Evolutionary conservation across 176 grass and related monocot species (phyloP).

Genomic region (Carex kokanica): DNA sequence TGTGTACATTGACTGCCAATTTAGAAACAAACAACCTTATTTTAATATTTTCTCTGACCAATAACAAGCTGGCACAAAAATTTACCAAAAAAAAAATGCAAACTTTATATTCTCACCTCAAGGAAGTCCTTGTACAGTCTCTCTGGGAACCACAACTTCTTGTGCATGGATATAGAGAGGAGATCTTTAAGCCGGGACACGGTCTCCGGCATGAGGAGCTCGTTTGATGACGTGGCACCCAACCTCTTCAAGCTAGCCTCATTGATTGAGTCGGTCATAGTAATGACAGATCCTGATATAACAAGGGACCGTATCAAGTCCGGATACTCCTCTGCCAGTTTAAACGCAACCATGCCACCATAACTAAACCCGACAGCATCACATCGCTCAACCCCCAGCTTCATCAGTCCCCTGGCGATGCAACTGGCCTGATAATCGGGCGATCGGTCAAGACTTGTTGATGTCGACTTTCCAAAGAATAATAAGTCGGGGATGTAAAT

Average conservation of each 20-base stretch:
- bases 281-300: slow-evolving; percentile 66
- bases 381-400: slow-evolving; percentile 63
- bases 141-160: slow-evolving; percentile 81
- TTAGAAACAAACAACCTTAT: slow-evolving; percentile 7
- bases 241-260: slow-evolving; percentile 44
- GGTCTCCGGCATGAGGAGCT: slow-evolving; percentile 81
- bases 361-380: slow-evolving; percentile 95
- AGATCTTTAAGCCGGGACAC: slow-evolving; percentile 69
- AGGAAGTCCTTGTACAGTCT: slow-evolving; percentile 82
- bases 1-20: slow-evolving; percentile 63
- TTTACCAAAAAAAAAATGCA: neutral
- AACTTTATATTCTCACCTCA: slow-evolving; percentile 35
- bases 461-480: slow-evolving; percentile 67
- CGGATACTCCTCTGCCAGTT: slow-evolving; percentile 68
- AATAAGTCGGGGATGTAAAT: slow-evolving; percentile 91
- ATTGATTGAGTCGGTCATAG: slow-evolving; percentile 90
- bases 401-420: slow-evolving; percentile 48
- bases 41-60: neutral
- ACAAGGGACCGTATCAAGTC: slow-evolving; percentile 67
- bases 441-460: slow-evolving; percentile 47
- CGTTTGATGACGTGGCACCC: slow-evolving; percentile 48
- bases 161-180: slow-evolving; percentile 67
- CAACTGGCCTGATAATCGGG: slow-evolving; percentile 76
- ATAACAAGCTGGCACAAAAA: neutral
- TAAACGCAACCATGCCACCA: slow-evolving; percentile 93